Conservation (phyloP, 345 rosid genomes). For the Acer saccharum region DNA sequence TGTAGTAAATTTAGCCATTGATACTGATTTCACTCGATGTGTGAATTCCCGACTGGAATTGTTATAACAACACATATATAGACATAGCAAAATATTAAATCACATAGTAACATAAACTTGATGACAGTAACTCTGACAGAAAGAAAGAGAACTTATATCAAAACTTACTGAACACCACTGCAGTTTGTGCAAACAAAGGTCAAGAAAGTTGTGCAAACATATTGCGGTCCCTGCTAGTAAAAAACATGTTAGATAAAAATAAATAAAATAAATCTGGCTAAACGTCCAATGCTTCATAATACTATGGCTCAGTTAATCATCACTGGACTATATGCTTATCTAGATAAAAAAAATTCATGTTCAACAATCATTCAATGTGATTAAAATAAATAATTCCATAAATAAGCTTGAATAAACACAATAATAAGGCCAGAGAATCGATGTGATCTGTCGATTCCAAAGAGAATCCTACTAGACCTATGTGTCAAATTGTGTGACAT, state of each 20-base stretch:
- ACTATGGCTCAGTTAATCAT: too few species aligned
- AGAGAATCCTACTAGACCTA: too few species aligned
- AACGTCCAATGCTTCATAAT: background rate
- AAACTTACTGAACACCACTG: constrained; percentile 82
- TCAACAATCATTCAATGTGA: background rate
- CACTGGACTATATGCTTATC: too few species aligned
- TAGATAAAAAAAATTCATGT: too few species aligned
- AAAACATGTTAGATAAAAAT: constrained; percentile 7
- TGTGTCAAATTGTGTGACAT: too few species aligned
- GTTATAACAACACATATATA: background rate
- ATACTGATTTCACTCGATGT: constrained; percentile 86
- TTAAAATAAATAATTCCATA: too few species aligned
- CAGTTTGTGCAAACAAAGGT: constrained; percentile 89
- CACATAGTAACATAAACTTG: too few species aligned
- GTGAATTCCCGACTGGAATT: constrained; percentile 81
- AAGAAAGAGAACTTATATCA: constrained; percentile 1
- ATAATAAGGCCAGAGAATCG: too few species aligned
- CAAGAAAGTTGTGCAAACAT: constrained; percentile 86
- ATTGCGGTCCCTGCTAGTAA: constrained; percentile 84
- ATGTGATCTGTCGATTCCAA: too few species aligned
- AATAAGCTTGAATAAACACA: too few species aligned
- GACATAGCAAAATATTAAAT: background rate
- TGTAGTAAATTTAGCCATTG: constrained; percentile 82
- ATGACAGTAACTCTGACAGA: background rate
- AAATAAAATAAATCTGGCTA: background rate